Conservation (phyloP, 305 asterid genomes). For the Nicotiana rustica region DNA sequence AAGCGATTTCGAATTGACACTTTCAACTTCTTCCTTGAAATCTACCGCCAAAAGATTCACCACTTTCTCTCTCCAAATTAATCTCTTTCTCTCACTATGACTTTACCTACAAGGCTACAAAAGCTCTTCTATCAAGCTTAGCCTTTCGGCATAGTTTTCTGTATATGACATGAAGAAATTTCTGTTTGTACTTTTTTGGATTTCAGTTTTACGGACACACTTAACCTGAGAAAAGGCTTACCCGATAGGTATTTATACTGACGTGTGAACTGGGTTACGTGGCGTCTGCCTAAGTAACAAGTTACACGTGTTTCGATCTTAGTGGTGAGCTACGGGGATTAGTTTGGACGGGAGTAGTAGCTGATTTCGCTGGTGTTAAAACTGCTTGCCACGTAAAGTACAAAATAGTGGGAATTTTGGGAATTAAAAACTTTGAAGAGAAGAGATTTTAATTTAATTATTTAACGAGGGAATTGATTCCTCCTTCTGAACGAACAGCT, state of each 20-base stretch:
- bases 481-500: slow-evolving; percentile 31
- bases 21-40: slow-evolving; percentile 17
- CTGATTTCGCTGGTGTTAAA: slow-evolving; percentile 33
- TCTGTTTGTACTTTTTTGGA: background rate
- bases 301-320: background rate
- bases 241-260: slow-evolving; percentile 33
- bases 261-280: slow-evolving; percentile 40
- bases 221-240: slow-evolving; percentile 12
- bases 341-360: slow-evolving; percentile 48
- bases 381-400: slow-evolving; percentile 43
- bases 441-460: background rate
- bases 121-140: slow-evolving; percentile 1
- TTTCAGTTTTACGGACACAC: slow-evolving; percentile 20
- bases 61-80: slow-evolving; percentile 32
- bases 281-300: slow-evolving; percentile 49
- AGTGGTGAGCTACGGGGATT: slow-evolving; percentile 44
- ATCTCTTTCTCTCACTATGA: background rate
- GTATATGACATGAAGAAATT: slow-evolving; percentile 11
- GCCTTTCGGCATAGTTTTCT: background rate
- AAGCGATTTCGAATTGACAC: slow-evolving; percentile 25
- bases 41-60: background rate
- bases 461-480: background rate
- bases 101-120: background rate
- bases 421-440: background rate
- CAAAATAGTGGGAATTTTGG: background rate